Base-by-base conservation (phyloP, 352 stramenopile genomes). In the Phytopythium oedochilum region DNA sequence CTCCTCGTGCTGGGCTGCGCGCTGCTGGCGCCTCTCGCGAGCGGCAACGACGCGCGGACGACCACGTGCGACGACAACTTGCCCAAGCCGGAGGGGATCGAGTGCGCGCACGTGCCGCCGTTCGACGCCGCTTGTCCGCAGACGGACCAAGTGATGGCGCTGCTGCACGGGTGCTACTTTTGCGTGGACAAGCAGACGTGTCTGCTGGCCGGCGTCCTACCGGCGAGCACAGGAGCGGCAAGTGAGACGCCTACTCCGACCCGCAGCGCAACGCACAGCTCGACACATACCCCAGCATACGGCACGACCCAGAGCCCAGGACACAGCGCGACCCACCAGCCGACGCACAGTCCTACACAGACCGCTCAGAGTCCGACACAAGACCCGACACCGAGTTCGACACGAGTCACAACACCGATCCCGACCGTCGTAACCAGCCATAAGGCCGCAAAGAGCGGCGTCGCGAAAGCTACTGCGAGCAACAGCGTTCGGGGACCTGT, bases 111-210 rank as follows among this genome's bases (percentile, higher is more conserved):
- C 12, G 28, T 39, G 3, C 17, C n/a, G 29, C 2, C n/a, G 18
- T 14, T 2, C 5, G 49, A 46, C 20, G 14, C 23, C 34, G 14
- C 31, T 23, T 55, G 49, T 10, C 20, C 28, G 20, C n/a, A 1
- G 2, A 7, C 20, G 23, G n/a, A 17, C 1, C 39, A 48, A 4
- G 46, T 88, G 26, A 59, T 83, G 34, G 77, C 80, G 17, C 31
- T 81, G 1, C 71, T 68, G 18, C 12, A 46, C 17, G 75, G 80
- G n/a, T 90, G 79, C 61, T 82, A 68, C 40, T 40, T 57, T 4
- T 88, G 76, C 40, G 75, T 89, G 17, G 59, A 83, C 29, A 28
- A 40, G 0, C 20, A 18, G 0, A 75, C 67, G 11, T 87, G 42
- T 22, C 23, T 48, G 74, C 59, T 3, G 44, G 3, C 25, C 52